Evolutionary conservation across 2,329 filamentous ascomycete species (phyloP).

Genomic region (Aspergillus ochraceoroseus): DNA sequence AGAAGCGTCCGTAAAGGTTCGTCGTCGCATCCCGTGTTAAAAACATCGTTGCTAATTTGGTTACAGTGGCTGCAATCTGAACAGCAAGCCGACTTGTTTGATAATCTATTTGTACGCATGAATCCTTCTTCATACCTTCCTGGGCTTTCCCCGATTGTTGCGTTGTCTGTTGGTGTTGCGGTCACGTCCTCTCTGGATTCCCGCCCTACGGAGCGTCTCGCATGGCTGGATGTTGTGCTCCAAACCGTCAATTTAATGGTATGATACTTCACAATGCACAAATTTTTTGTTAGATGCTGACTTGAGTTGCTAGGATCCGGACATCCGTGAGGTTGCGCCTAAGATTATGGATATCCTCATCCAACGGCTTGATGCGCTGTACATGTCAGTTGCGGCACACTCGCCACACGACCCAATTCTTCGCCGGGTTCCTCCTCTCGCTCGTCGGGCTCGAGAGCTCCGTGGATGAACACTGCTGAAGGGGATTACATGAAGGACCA

Average conservation of each 20-base stretch:
- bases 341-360: slow-evolving; percentile 58
- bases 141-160: slow-evolving; percentile 53
- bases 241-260: slow-evolving; percentile 52
- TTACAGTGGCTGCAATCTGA: slow-evolving; percentile 57
- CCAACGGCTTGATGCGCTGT: slow-evolving; percentile 53
- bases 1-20: slow-evolving; percentile 45
- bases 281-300: slow-evolving; percentile 5
- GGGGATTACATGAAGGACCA: background rate
- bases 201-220: slow-evolving; percentile 51
- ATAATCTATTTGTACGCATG: slow-evolving; percentile 55
- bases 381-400: slow-evolving; percentile 53
- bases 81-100: slow-evolving; percentile 57
- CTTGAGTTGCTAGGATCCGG: slow-evolving; percentile 42
- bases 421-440: slow-evolving; percentile 48
- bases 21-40: slow-evolving; percentile 13
- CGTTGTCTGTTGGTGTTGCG: slow-evolving; percentile 59
- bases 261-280: too few species aligned
- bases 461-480: too few species aligned
- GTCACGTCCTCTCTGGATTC: slow-evolving; percentile 54
- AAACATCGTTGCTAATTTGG: slow-evolving; percentile 18
- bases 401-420: slow-evolving; percentile 51
- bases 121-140: slow-evolving; percentile 55
- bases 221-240: slow-evolving; percentile 56
- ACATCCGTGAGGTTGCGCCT: slow-evolving; percentile 54
- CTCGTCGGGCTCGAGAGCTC: slow-evolving; percentile 41